These are phyloP conservation scores for Syzygium aqueum DNA, from an alignment of 345 rosid genomes.

Conservation along the genomic window DNA sequence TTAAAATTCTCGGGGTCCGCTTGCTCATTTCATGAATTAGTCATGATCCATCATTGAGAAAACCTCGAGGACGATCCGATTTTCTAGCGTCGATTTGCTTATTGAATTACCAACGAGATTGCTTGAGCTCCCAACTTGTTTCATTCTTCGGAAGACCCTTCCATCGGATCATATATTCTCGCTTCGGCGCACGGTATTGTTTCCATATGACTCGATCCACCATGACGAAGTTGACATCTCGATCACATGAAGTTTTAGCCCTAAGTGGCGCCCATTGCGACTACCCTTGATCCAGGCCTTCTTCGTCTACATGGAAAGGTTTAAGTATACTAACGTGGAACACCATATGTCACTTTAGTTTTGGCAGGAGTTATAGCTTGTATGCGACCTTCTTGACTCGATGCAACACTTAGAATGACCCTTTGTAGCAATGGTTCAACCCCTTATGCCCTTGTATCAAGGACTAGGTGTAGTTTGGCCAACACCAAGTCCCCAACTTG, in stretches of 20 bases:
- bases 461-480: too few relatives aligned
- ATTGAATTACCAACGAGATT: neutral
- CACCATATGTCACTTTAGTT: accelerated
- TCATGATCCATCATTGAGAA: too few relatives aligned
- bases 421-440: too few relatives aligned
- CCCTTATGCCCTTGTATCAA: too few relatives aligned
- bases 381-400: too few relatives aligned
- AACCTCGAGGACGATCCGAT: too few relatives aligned
- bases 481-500: too few relatives aligned
- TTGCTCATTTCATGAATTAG: too few relatives aligned
- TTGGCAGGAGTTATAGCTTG: neutral
- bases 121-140: neutral
- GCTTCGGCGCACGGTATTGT: neutral
- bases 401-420: too few relatives aligned
- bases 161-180: neutral
- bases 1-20: too few relatives aligned
- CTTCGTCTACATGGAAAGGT: neutral
- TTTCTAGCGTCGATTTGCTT: neutral
- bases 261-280: neutral
- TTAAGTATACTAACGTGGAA: neutral
- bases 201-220: neutral
- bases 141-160: neutral
- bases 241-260: neutral
- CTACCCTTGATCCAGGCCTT: neutral
- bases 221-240: neutral